Base-by-base conservation (phyloP, 371 early-diverging fungal species). In the Funneliformis caledonium region DNA sequence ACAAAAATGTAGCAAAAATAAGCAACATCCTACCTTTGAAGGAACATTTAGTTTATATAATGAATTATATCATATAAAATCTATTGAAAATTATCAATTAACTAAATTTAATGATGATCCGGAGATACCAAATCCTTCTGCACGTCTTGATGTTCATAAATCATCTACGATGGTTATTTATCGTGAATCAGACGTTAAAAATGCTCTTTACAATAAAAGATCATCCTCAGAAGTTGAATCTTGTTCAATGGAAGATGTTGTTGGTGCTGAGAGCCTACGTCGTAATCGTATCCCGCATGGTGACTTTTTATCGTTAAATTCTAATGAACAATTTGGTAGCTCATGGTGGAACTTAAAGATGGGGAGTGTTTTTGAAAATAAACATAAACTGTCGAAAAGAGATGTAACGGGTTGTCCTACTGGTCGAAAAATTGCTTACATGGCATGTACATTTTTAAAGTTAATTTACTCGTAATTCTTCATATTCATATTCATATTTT, bases 21-120 rank as follows among this genome's bases (percentile, higher is more conserved):
- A 9, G n/a, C 31, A 19, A 65, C 75, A 68, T 80, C 84, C 60
- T 8, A 48, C 84, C 86, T 83, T 94, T 31, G 89, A 93, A 78
- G 95, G 94, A 2, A 87, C 89, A 31, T 94, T 94, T 82, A 81
- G 83, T 60, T 81, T 86, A 0, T 61, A 83, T 16, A 89, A 86
- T 0, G 92, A 92, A 68, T 86, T 91, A 3, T 91, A 90, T 80
- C 89, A 92, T 84, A 88, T 95, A 43, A 91, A 91, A 61, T 86
- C 93, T 12, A 87, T 85, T 3, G 70, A 82, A 5, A 86, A 88
- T 43, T 95, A 92, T 79, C 84, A 86, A 65, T 81, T 86, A 9
- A 87, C 88, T 19, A 92, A 91, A 82, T 85, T 88, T 7, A 73
- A 84, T 11, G 88, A 84, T 2, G 95, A 95, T 82, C 89, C 91